Evolutionary conservation across 2,329 filamentous ascomycete genomes (phyloP).

Genomic region (Epichloe glyceriae): DNA sequence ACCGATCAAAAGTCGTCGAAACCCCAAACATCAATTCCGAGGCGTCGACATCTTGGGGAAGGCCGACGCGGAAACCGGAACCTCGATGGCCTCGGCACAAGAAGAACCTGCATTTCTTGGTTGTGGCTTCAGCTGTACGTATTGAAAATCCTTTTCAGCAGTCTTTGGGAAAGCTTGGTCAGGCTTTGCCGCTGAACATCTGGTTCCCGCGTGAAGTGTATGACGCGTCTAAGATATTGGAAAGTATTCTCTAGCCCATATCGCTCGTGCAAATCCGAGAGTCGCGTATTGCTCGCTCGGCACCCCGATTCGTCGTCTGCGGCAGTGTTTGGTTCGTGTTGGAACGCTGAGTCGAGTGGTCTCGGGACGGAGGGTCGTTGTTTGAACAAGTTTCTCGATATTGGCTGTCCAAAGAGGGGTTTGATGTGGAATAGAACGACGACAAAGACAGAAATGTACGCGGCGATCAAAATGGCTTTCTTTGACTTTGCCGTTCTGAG

Average conservation of each 20-base stretch:
- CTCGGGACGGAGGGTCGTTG: not conserved
- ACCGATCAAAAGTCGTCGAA: slow-evolving; percentile 41
- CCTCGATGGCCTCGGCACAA: slow-evolving; percentile 35
- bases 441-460: not conserved
- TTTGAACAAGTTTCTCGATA: not conserved
- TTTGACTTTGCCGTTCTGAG: not conserved
- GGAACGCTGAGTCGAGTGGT: not conserved
- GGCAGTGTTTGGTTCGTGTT: not conserved
- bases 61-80: slow-evolving; percentile 20
- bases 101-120: slow-evolving; percentile 22
- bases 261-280: slow-evolving; percentile 14
- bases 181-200: slow-evolving; percentile 35
- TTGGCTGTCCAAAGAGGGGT: not conserved
- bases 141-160: slow-evolving; percentile 27
- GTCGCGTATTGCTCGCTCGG: not conserved
- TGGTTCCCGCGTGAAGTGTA: slow-evolving; percentile 33
- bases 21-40: slow-evolving; percentile 46
- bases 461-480: not conserved
- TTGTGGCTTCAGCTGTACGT: slow-evolving; percentile 29
- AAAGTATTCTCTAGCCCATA: slow-evolving; percentile 35
- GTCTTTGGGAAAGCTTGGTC: slow-evolving; percentile 30
- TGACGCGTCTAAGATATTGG: slow-evolving; percentile 41
- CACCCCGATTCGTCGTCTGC: not conserved
- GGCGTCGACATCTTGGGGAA: slow-evolving; percentile 35
- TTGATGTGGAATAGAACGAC: not conserved